A percentile compares a stretch with the other conserved stretches of the same genome.
Evolutionary conservation across 805 yeast species (phyloP).

Genomic region (Teunomyces pallodes): DNA sequence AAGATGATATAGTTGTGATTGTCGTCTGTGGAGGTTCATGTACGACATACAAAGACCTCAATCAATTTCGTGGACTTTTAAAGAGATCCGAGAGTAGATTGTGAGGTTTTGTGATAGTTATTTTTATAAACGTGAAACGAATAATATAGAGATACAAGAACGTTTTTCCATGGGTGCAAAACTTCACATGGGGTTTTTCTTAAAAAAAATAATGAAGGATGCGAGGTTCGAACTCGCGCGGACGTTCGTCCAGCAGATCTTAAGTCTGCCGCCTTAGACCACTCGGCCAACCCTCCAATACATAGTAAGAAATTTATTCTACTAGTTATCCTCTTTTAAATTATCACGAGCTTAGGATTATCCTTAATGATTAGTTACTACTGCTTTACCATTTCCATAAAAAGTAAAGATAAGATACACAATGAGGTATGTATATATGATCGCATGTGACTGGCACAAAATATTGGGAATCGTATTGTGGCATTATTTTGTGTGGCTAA

Average conservation of each 20-base stretch:
- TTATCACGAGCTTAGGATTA: neutral
- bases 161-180: neutral
- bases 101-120: neutral
- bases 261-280: slow-evolving; percentile 16
- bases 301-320: too few species aligned
- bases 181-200: neutral
- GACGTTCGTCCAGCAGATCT: slow-evolving; percentile 14
- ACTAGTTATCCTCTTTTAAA: neutral
- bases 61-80: slow-evolving; percentile 12
- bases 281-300: slow-evolving; percentile 28
- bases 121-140: neutral
- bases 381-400: too few species aligned
- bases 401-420: too few species aligned
- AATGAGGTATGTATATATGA: too few species aligned
- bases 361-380: too few species aligned
- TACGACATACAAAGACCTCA: slow-evolving; percentile 13
- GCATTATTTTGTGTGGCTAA: too few species aligned
- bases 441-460: too few species aligned
- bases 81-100: slow-evolving; percentile 9
- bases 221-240: slow-evolving; percentile 16
- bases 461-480: too few species aligned
- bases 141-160: neutral
- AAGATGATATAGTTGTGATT: slow-evolving; percentile 47
- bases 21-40: slow-evolving; percentile 55
- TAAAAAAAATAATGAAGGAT: slow-evolving; percentile 12